A percentile compares a stretch with the other conserved stretches of the same genome.
Conservation (phyloP, 2,329 filamentous ascomycete genomes). For the Aspergillus unguis region DNA sequence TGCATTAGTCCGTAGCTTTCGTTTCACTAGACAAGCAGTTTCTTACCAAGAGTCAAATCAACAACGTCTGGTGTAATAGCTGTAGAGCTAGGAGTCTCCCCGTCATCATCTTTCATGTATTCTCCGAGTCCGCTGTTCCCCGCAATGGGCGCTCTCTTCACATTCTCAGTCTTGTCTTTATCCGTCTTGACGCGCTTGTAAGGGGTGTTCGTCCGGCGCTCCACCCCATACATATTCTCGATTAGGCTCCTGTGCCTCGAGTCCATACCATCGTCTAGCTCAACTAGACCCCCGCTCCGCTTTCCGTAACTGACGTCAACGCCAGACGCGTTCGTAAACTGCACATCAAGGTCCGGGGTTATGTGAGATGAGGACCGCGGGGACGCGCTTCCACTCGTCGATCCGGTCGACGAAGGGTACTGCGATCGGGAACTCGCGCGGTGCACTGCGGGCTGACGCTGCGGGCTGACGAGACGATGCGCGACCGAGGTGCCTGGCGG, state of each 20-base stretch:
- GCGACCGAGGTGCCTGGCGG: constrained; percentile 26
- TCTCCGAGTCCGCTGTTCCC: constrained; percentile 60
- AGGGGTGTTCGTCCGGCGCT: constrained; percentile 60
- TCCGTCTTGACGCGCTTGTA: constrained; percentile 63
- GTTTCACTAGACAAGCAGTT: not conserved
- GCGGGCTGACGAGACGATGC: constrained; percentile 21
- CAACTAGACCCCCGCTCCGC: constrained; percentile 30
- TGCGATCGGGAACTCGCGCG: constrained; percentile 10
- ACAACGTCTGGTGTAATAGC: constrained; percentile 53
- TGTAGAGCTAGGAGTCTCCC: constrained; percentile 38
- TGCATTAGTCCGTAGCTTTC: constrained; percentile 19
- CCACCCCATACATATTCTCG: constrained; percentile 72
- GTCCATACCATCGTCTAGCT: constrained; percentile 23
- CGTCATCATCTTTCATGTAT: constrained; percentile 64
- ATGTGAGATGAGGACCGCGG: constrained; percentile 10
- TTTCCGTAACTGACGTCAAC: constrained; percentile 28
- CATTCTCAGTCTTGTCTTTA: constrained; percentile 44
- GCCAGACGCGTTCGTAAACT: constrained; percentile 27
- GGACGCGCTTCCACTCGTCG: constrained; percentile 13
- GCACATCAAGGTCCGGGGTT: constrained; percentile 24
- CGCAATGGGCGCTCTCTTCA: constrained; percentile 41
- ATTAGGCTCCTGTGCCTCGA: constrained; percentile 50
- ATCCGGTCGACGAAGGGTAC: constrained; percentile 12
- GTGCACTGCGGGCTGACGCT: constrained; percentile 13
- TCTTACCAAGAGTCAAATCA: constrained; percentile 42